A percentile compares a stretch with the other conserved stretches of the same genome.
phyloP scores from a whole-genome alignment of 495 filamentous ascomycete species.

The Hyaloscypha variabilis region DNA sequence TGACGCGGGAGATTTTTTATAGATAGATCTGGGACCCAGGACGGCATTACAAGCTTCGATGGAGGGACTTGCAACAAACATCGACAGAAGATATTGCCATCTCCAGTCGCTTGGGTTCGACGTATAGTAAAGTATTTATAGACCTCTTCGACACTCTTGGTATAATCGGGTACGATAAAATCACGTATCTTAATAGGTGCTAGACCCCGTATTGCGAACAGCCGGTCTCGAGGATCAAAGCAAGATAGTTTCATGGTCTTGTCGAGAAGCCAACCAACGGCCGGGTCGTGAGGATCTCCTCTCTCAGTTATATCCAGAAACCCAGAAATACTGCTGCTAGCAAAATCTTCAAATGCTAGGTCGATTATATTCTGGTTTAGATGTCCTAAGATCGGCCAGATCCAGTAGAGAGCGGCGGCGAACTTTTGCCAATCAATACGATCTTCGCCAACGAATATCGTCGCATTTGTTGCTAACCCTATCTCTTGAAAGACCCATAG shows the following conservation, averaged over 20 bases:
- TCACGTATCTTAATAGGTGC: neutral
- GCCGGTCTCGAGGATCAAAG: neutral
- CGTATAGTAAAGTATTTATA: neutral
- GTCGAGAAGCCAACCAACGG: neutral
- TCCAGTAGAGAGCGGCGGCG: neutral
- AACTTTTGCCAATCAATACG: neutral
- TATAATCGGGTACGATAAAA: neutral
- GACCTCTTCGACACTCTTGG: neutral
- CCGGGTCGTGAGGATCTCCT: neutral
- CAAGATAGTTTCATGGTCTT: neutral
- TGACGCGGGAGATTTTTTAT: too few species aligned
- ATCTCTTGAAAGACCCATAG: constrained; percentile 21
- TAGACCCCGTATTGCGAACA: neutral
- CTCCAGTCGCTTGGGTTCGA: neutral
- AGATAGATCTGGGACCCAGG: constrained; percentile 12
- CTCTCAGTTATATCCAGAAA: neutral
- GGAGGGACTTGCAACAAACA: neutral
- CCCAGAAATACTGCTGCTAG: neutral
- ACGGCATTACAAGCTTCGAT: neutral
- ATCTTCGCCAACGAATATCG: neutral
- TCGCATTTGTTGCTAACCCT: neutral
- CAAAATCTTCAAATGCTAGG: neutral
- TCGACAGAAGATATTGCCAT: neutral
- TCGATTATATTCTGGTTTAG: neutral
- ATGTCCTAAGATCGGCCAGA: neutral